Base-by-base conservation (phyloP, 2,329 filamentous ascomycete genomes). In the Apiospora pterosperma region DNA sequence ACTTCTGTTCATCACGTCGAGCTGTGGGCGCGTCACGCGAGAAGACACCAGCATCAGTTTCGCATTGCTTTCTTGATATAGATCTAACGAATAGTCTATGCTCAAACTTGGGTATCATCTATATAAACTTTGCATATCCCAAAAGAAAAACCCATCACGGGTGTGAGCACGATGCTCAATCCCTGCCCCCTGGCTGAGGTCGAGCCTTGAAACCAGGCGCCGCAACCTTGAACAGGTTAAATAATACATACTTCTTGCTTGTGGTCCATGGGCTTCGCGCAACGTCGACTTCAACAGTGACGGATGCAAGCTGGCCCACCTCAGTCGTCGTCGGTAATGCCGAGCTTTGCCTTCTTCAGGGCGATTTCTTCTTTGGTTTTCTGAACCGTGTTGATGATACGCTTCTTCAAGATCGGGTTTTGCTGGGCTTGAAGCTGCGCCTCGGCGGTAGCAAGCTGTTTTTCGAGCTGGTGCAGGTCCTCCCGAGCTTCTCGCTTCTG, bases 401-500 rank as follows among this genome's bases (percentile, higher is more conserved):
- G 81, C 64, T 78, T 80, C 65, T 79, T 78, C 65, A 88, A 73
- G 64, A 88, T 82, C 65, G 78, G 77, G 70, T 82, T 84, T 4
- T 72, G 73, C 31, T 80, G 80, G 44, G 74, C 76, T 21, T 76
- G 76, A 60, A 84, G 75, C 68, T 84, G 80, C 5, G 75, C 76
- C 69, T 83, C 77, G 63, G 88, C 78, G 62, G 83, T 80, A 60
- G 80, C 77, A 62, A 87, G 83, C 67, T 87, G 85, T 69, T 84
- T 84, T 69, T 83, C 82, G 65, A 86, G 82, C 66, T 84, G 84
- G 67, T 85, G 81, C 67, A 83, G 78, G 65, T 85, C 81, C 52
- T 81, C 81, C 58, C 82, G 79, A 64, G 82, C 78, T 62, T 86
- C 85, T 36, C 63, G 78, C 67, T 85, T 81, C 59, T 81, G 81